Conservation (phyloP, 306 rosid species). For the Gynostemma pentaphyllum region DNA sequence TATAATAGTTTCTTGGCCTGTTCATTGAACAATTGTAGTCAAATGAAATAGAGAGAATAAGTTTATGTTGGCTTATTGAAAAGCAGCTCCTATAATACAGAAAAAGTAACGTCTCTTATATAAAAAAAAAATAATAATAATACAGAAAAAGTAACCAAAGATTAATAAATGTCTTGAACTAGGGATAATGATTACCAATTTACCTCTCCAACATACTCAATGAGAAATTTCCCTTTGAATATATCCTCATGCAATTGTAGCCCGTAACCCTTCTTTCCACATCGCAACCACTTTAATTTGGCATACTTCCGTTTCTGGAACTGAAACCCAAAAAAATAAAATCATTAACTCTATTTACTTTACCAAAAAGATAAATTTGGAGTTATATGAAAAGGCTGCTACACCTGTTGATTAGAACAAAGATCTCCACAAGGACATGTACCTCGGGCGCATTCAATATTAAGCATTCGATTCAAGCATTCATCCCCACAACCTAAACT, state of each 20-base stretch:
- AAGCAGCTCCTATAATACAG: neutral
- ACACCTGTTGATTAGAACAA: constrained; percentile 97
- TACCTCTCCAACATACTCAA: constrained; percentile 99
- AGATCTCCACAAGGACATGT: constrained; percentile 85
- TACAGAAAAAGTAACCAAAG: neutral
- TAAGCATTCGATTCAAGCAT: constrained; percentile 89
- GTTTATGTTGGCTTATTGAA: neutral
- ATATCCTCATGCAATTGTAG: constrained; percentile 56
- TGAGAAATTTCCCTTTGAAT: constrained; percentile 67
- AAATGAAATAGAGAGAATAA: neutral
- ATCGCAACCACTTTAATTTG: constrained; percentile 57
- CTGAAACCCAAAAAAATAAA: constrained; percentile 37
- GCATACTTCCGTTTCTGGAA: constrained; percentile 88
- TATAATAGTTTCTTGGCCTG: neutral
- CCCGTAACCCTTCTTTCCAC: constrained; percentile 95
- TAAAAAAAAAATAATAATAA: too few relatives aligned
- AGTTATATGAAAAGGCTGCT: constrained; percentile 12
- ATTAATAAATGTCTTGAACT: neutral
- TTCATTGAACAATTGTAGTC: neutral
- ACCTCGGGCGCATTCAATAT: constrained; percentile 80
- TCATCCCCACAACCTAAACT: constrained; percentile 84
- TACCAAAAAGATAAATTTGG: neutral
- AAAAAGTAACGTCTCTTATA: neutral
- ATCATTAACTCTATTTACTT: neutral
- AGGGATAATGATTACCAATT: constrained; percentile 8